Base-by-base conservation (phyloP, 2,329 filamentous ascomycete genomes). In the Diaporthe sp. region DNA sequence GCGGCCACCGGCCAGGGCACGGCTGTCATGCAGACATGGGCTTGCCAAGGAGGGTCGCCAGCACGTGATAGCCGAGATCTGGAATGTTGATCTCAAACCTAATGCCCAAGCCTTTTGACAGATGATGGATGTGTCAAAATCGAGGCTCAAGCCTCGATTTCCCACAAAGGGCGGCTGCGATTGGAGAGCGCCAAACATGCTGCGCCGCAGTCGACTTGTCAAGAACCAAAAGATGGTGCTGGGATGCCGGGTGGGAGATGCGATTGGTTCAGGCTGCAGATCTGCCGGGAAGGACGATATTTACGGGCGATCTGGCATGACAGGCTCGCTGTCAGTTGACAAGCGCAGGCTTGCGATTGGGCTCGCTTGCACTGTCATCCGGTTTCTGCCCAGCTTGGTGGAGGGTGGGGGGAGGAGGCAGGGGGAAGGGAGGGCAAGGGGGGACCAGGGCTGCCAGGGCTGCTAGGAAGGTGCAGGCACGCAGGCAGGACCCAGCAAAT, bases 261-360 rank as follows among this genome's bases (percentile, higher is more conserved):
- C 70, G 73, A 76, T 76, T 76, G 75, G 75, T n/a, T 39, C 68
- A 71, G 61, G 55, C 73, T 71, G 73, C 75, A 76, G 75, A 76
- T 76, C 75, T 76, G 73, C 75, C 75, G 75, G 75, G 75, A 75
- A 71, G 68, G 74, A 73, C 75, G 73, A 74, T 74, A 70, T 70
- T 74, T 74, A 58, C 70, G 73, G 71, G 73, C 75, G 75, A 76
- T 76, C 75, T 76, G 75, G 75, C 73, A 76, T 76, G 73, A 76
- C 75, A 74, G 73, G 68, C 39, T 75, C 58, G 58, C 73, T 75
- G 75, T 76, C 75, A 75, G 73, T 72, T 67, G 58, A 70, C 68
- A 76, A 76, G 75, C 75, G 73, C 68, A 73, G 68, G 44, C 70
- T 75, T 72, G 70, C 75, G 58, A 76, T 76, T 75, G 73, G 70